Conservation (phyloP, 2,329 filamentous ascomycete species). For the Colletotrichum magnum region DNA sequence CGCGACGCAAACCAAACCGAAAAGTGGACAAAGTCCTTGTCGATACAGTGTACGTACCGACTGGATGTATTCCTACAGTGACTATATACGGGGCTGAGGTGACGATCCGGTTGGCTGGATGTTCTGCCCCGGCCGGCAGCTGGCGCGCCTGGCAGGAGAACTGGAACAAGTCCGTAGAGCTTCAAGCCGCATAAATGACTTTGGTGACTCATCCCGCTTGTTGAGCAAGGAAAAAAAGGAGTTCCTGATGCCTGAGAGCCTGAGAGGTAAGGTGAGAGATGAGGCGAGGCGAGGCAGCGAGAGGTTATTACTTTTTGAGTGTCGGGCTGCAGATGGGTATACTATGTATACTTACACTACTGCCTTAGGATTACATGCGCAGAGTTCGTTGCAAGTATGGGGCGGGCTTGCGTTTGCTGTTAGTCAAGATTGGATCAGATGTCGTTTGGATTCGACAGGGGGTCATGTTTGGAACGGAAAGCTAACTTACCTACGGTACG, state of each 20-base stretch:
- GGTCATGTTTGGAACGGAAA: slow-evolving; percentile 24
- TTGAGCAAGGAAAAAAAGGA: not conserved
- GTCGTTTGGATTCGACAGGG: slow-evolving; percentile 19
- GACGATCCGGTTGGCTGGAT: slow-evolving; percentile 34
- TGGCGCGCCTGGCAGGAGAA: slow-evolving; percentile 32
- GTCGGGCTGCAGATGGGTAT: slow-evolving; percentile 30
- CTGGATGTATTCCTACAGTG: not conserved
- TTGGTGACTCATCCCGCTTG: not conserved
- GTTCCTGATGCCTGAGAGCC: slow-evolving; percentile 13
- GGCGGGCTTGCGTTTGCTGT: slow-evolving; percentile 37
- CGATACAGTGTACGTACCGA: not conserved
- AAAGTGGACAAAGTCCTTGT: slow-evolving; percentile 30
- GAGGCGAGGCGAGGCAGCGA: slow-evolving; percentile 10
- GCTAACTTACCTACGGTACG: no score
- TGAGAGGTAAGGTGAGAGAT: slow-evolving; percentile 3
- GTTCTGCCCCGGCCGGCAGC: slow-evolving; percentile 2
- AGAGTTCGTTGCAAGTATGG: slow-evolving; percentile 39
- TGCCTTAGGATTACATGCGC: not conserved
- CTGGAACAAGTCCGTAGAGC: not conserved
- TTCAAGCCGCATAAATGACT: no score
- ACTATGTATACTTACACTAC: no score
- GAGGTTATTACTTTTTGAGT: not conserved
- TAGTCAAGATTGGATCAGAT: slow-evolving; percentile 39
- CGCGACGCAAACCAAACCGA: not conserved
- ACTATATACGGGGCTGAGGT: slow-evolving; percentile 8